phyloP scores from a whole-genome alignment of 176 grass and related monocot genomes.

The Oryza punctata region DNA sequence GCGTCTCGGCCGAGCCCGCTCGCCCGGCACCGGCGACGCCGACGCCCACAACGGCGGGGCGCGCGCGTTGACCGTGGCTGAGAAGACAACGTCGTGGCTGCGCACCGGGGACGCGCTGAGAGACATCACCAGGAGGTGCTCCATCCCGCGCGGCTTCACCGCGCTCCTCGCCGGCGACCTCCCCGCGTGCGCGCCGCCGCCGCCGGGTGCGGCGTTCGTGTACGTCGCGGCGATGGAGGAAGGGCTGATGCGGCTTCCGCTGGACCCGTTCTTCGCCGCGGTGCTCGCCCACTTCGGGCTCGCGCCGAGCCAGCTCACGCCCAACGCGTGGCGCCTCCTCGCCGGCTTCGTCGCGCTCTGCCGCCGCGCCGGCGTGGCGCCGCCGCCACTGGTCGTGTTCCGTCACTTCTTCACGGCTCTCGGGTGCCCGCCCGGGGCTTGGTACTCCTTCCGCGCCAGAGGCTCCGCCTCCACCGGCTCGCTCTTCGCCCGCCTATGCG shows the following conservation, averaged over 20 bases:
- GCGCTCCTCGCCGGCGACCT: background rate
- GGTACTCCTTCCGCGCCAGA: conserved; percentile 15
- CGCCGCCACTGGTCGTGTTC: conserved; percentile 12
- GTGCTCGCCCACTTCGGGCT: conserved; percentile 30
- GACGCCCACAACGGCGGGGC: background rate
- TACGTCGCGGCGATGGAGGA: conserved; percentile 13
- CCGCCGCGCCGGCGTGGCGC: no score
- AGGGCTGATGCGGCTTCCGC: conserved; percentile 21
- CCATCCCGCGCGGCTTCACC: background rate
- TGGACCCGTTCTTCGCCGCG: conserved; percentile 15
- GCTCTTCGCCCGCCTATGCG: background rate
- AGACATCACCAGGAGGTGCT: background rate
- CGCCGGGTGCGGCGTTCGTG: background rate
- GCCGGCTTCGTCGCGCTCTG: conserved; percentile 5
- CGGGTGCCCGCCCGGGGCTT: background rate
- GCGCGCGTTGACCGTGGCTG: background rate
- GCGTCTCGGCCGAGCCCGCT: no score
- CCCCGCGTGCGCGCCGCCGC: conserved; percentile 19
- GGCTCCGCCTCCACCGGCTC: background rate
- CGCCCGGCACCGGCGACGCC: background rate
- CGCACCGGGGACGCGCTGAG: background rate
- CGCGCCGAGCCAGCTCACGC: conserved; percentile 32
- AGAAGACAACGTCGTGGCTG: background rate
- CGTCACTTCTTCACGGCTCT: conserved; percentile 1
- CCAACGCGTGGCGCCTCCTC: conserved; percentile 40